Evolutionary conservation across 2,329 filamentous ascomycete species (phyloP), one percentile per base, ranked within the genome.

Genomic region (Venturia oleaginea): DNA sequence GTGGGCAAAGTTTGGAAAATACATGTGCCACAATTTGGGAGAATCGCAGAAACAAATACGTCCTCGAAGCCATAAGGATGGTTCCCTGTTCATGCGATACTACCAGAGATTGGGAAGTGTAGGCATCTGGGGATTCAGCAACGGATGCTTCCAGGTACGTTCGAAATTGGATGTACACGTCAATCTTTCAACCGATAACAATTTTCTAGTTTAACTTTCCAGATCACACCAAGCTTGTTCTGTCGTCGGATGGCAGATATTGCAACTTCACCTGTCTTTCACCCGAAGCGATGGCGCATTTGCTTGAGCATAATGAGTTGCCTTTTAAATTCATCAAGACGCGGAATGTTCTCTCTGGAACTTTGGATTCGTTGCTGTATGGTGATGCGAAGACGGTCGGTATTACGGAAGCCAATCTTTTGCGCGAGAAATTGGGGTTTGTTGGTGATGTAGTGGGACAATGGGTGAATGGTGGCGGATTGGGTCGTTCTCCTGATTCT

Each of bases 21-120:
- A 92, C 75, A 87, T 90, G 75, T 80, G 77, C 67, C 74, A 76
- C 66, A 74, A 75, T 6, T 70, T 80, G 30, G 76, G 77, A 19
- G 76, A 72, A 6, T 72, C 75, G 34, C 75, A 77, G 55, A 73
- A 75, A 7, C 78, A 75, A 64, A 57, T 57, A n/a, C 51, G 51
- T 32, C 51, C 51, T 32, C 27, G 15, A n/a, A 77, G 22, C 59
- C n/a, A 62, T 57, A 24, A 32, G 61, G 54, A 59, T 24, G 60
- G 57, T 55, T 70, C 60, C 19, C 19, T 60, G 34, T 84, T 92
- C 61, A 87, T 92, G 55, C 89, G 86, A 0, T 92, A 92, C 69
- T 93, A 92, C 72, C 90, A 93, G 76, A 82, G 90, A 59, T 87
- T 91, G 66, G 89, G 90, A 54, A 89, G 90, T 70, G 89, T 92